Base-by-base conservation (phyloP, 78 protist genomes). In the Dictyostelium discoideum region DNA sequence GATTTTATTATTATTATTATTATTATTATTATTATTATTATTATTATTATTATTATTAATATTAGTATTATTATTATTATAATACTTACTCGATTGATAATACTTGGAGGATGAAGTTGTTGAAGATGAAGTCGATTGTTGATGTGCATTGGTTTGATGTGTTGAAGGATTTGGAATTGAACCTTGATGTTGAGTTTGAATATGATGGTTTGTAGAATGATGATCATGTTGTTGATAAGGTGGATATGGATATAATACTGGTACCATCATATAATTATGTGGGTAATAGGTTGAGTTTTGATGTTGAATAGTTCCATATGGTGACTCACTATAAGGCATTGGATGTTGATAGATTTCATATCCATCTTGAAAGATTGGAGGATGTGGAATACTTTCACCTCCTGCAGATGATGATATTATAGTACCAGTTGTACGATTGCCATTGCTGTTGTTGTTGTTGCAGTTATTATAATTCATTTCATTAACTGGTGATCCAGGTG, bases 251-350 rank as follows among this genome's bases (percentile, higher is more conserved):
- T 86, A 86, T 32, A 86, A 54, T 22, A 86, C 39, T n/a, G 93
- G 93, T 13, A 87, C 93, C 85, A 87, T 78, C 85, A 87, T 78
- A 18, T 22, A 46, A 16, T 82, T 82, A 5, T 44, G 73, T 50
- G 22, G 73, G 26, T 82, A 82, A 40, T 82, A 82, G 0, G 65
- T 22, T 10, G 57, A 46, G 20, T 80, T 80, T 80, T 40, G 37
- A 9, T 81, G 29, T 26, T 81, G 86, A 13, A 16, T 24, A 1
- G 32, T 5, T 20, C 63, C 85, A 82, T 54, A 29, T 5, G n/a
- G 63, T 9, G 26, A n/a, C 11, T n/a, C 29, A 1, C 83, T 57
- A 77, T 46, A 18, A 5, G 69, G 69, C 0, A 60, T 60, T 3
- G n/a, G 26, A 20, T 37, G 48, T 20, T 79, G 84, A 79, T 39